Evolutionary conservation across 2,329 filamentous ascomycete species (phyloP), one percentile per base, ranked within the genome.

Genomic region (Aspergillus thermomutatus): DNA sequence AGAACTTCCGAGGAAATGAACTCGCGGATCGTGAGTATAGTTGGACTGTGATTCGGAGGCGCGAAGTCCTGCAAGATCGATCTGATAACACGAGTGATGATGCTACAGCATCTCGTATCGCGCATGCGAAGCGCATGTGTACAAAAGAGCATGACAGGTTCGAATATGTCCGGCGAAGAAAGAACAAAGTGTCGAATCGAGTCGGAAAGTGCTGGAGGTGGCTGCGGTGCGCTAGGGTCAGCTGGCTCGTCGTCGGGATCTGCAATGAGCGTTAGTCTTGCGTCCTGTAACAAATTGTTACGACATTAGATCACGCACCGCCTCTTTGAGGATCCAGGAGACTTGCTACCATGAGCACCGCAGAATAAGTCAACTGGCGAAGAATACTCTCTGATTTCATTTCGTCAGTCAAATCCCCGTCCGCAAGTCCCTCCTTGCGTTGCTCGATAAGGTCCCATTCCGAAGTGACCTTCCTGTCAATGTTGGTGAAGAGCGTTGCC

Each of bases 351-450:
- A 97, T 91, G 65, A 94, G 87, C 28, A 97, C 91, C 1, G 92
- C 91, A 3, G 91, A 91, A 73, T 95, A 94, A 0, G 93, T 97
- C 50, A 97, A 82, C 71, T 97, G 92, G 21, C 94, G 86, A 48
- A 99, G 79, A 28, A 99, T 95, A 69, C 93, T 97, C 73, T 99
- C 94, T 6, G 91, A 88, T 75, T 97, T 96, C 94, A 99, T 99
- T 77, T 99, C 94, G 64, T 97, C 92, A 1, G 90, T 90, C 53
- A 99, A 78, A 58, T 90, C 90, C 54, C 92, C 91, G 21, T 87
- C 87, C 3, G 87, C 87, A 1, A 87, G 83, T 45, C 83, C 82
- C 11, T 86, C 78, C 69, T 79, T 68, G 66, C 76, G 64, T 70
- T 80, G 66, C 58, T 87, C 84, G 56, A 97, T 85, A 62, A 85